Base-by-base conservation (phyloP, 352 stramenopile species). In the Aphanomyces cochlioides region DNA sequence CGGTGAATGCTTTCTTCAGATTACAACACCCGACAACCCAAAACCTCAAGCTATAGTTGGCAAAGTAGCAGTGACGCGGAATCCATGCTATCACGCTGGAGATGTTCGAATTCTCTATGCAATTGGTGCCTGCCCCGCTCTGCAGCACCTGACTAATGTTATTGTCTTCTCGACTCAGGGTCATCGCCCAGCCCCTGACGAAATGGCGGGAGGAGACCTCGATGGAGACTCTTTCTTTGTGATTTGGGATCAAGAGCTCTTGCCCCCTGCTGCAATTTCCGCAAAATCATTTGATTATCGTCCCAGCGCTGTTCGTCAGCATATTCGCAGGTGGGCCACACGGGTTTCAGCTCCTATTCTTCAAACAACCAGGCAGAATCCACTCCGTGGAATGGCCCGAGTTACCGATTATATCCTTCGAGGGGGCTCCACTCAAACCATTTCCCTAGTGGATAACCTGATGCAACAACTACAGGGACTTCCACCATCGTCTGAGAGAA, bases 181-280 rank as follows among this genome's bases (percentile, higher is more conserved):
- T 36, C 13, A 40, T 17, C 56, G 56, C 4, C 56, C 56, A 17
- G 28, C 56, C 13, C 28, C 56, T 17, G 56, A 64, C 56, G 37
- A 12, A 36, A 41, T 64, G 21, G 56, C 56, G 6, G 56, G 56
- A 10, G 56, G 56, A 15, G 56, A 64, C 56, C 56, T 64, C 56
- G 56, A 64, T 38, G 56, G 56, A 34, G 56, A 64, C 56, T 21
- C 47, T 5, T 64, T 40, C 37, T 64, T 64, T 45, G 21, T n/a
- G 5, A 40, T 64, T 6, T 64, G 56, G 56, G 28, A 64, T 15
- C 36, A 45, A 4, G 3, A 19, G 3, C 56, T 64, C 56, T 15
- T 45, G 36, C 37, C 56, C 45, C 45, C 45, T n/a, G 45, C 13
- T 19, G 13, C 45, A 19, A 15, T n/a, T 19, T 19, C 45, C n/a